Percentiles rank a stretch among this genome's conserved stretches.
Evolutionary conservation across 2,329 filamentous ascomycete species (phyloP).

Genomic region (Anthostomella pinea): DNA sequence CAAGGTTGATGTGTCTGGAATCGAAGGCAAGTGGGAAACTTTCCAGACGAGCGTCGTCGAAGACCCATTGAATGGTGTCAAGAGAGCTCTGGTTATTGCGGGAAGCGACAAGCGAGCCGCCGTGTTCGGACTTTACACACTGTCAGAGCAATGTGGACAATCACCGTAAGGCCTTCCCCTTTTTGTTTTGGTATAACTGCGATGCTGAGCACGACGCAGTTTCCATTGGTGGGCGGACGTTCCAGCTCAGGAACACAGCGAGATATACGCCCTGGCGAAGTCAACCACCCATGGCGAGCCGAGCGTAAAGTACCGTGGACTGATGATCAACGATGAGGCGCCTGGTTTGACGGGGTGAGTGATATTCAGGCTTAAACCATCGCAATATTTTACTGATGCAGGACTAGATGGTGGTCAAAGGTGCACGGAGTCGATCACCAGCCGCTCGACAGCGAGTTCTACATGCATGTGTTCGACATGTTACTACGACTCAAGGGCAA

Average conservation of each 20-base stretch:
- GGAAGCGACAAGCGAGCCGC: constrained; percentile 57
- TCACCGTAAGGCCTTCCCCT: constrained; percentile 43
- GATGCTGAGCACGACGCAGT: constrained; percentile 11
- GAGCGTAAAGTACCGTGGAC: constrained; percentile 56
- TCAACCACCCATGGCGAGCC: constrained; percentile 50
- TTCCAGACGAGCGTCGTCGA: constrained; percentile 49
- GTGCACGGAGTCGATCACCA: constrained; percentile 47
- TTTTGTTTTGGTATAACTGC: background rate
- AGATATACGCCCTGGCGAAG: constrained; percentile 48
- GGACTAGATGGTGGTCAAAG: constrained; percentile 52
- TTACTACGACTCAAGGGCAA: constrained; percentile 59
- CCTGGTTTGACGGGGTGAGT: constrained; percentile 44
- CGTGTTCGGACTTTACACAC: constrained; percentile 57
- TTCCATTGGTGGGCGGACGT: constrained; percentile 63
- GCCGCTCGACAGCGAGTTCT: constrained; percentile 51
- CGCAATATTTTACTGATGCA: no score
- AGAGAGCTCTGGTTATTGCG: constrained; percentile 52
- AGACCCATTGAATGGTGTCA: constrained; percentile 42
- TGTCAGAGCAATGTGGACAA: constrained; percentile 61
- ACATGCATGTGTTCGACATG: constrained; percentile 61
- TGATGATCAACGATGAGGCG: constrained; percentile 63
- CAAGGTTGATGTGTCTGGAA: constrained; percentile 45
- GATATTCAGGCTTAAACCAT: background rate
- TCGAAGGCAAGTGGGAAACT: constrained; percentile 57
- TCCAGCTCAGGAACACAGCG: constrained; percentile 43